Percentiles rank a stretch among this genome's conserved stretches.
These are phyloP conservation scores for Medicago ruthenica DNA, from an alignment of 306 rosid genomes.

Conservation along the genomic window DNA sequence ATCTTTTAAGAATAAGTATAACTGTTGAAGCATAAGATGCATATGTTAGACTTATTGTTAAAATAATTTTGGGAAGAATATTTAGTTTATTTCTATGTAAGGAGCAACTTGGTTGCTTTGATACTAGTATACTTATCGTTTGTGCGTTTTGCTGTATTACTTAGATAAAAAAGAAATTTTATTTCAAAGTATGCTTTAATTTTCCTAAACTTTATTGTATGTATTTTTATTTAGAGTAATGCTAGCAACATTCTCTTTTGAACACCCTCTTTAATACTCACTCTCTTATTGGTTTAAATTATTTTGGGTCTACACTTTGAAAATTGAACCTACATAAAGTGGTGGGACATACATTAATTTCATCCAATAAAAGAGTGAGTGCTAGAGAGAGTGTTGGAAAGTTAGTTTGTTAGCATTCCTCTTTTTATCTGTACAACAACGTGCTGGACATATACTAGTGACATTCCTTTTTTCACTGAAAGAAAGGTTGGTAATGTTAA, in stretches of 20 bases:
- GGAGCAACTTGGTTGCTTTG: not conserved
- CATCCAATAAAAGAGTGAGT: no score
- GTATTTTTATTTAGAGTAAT: not conserved
- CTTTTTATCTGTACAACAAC: not conserved
- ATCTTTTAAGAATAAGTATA: conserved; percentile 8
- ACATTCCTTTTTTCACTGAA: conserved; percentile 15
- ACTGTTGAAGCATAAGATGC: conserved; percentile 22
- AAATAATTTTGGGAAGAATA: not conserved
- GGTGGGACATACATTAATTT: no score
- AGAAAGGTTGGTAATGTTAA: not conserved
- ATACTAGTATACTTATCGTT: conserved; percentile 13
- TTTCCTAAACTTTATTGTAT: not conserved
- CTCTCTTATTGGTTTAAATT: no score
- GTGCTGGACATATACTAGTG: not conserved
- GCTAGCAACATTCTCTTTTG: no score
- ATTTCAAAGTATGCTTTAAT: not conserved
- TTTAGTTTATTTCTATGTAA: not conserved
- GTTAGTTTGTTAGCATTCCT: no score
- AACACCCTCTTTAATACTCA: no score
- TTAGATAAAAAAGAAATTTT: not conserved
- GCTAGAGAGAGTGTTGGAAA: no score
- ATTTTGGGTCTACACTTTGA: no score
- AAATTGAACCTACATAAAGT: no score
- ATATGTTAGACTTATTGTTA: conserved; percentile 16
- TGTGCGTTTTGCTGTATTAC: conserved; percentile 9